Base-by-base conservation (phyloP, 2,329 filamentous ascomycete genomes). In the Myriosclerotinia scirpicola region DNA sequence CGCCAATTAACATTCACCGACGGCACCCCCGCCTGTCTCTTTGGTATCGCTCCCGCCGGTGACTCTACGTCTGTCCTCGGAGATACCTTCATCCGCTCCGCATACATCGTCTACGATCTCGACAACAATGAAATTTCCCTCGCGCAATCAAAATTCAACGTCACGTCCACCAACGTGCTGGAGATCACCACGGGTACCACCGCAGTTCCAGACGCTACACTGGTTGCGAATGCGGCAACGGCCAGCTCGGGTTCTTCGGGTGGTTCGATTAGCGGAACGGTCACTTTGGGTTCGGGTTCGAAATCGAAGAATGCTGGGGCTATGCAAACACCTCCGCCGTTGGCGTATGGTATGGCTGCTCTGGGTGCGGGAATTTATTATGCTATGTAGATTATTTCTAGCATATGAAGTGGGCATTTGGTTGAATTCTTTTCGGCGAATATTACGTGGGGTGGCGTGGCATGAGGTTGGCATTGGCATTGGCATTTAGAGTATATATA, bases 71-170 rank as follows among this genome's bases (percentile, higher is more conserved):
- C 83, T 54, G 85, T 91, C 2, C 79, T 93, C 38, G 90, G 90
- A 20, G 90, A 92, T 74, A 90, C 90, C 0, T 93, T 93, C 76
- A 80, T 93, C 65, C 82, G 90, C 58, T 89, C 87, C 46, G 90
- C 90, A 0, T 93, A 93, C 71, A 84, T 91, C 17, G 90, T 93
- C 14, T 92, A 90, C 75, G 89, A 92, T 75, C 80, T 92, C 30
- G 85, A 81, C 38, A 91, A 90, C 76, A 87, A 91, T 75, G 82
- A 90, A 77, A 87, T 92, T 70, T 88, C 87, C 1, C 78, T 92
- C 42, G 90, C 89, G 1, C 86, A 89, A 76, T 88, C 88, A 22
- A 84, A 82, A 61, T 88, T 87, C 76, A 85, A 90, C 74, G 79
- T 82, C 5, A 83, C 83, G 0, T 68, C 73, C 20, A 80, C 80